Base-by-base conservation (phyloP, 1,139 yeast species). In the Arxiozyma heterogenica region DNA sequence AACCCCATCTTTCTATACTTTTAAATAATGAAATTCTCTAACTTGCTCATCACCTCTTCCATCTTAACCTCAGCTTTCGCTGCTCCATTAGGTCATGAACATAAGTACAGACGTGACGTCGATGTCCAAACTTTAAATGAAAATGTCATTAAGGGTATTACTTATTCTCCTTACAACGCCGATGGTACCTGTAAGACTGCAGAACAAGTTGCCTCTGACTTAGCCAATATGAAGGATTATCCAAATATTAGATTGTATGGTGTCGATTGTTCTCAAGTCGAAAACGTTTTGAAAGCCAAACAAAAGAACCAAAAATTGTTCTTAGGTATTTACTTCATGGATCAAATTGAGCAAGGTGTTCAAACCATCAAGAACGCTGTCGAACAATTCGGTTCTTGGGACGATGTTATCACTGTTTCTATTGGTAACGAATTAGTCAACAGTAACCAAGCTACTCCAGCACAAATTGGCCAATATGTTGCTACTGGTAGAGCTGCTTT, bases 381-480 rank as follows among this genome's bases (percentile, higher is more conserved):
- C 52, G 68, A 71, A 52, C 54, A 73, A 41, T 75, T 82, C 62
- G 82, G 87, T 70, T 72, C 75, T 44, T 86, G 95, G 95, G 75
- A 73, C 66, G 86, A 81, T 56, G 81, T 86, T 57, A 73, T 80
- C 72, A 84, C 94, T 61, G 83, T 86, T 58, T 79, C 91, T 52
- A 78, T 86, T 63, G 95, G 95, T 73, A 86, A 86, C 74, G 95
- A 86, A 73, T 75, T 82, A 67, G 93, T 86, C 53, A 86, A 86
- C 77, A 64, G 72, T 58, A 90, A 89, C 63, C 66, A 67, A 34
- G 89, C 90, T 49, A 68, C 83, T 38, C 82, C 80, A 45, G 63
- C 75, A 43, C 82, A 84, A 68, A 77, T 86, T 60, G 74, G 75
- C 54, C 55, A 67, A 49, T 86, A 83, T 66, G 74, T 86, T 51